Evolutionary conservation across 495 filamentous ascomycete genomes (phyloP).

Genomic region (Pyronema omphalodes): DNA sequence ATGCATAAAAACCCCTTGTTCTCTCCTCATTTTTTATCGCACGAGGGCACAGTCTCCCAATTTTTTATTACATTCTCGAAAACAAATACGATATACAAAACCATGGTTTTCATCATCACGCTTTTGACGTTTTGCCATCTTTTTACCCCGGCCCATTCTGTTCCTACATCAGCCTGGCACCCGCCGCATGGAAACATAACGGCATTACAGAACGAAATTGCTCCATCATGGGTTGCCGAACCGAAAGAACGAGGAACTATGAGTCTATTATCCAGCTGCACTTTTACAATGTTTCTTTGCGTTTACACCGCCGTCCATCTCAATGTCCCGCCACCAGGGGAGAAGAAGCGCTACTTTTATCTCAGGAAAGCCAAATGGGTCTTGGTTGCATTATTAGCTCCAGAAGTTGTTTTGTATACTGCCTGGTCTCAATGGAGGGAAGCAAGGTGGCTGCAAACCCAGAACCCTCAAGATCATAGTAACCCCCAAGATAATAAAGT

Average conservation of each 20-base stretch:
- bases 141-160: no score
- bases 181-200: not conserved
- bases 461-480: not conserved
- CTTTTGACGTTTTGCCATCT: no score
- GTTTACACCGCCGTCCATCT: conserved; percentile 12
- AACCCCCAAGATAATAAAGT: not conserved
- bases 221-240: conserved; percentile 7
- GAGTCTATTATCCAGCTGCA: conserved; percentile 12
- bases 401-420: conserved; percentile 1
- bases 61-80: no score
- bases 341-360: not conserved
- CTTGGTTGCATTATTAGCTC: conserved; percentile 4
- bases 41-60: no score
- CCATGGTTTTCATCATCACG: no score
- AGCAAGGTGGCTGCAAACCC: not conserved
- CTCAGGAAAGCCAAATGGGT: conserved; percentile 3
- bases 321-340: conserved; percentile 2
- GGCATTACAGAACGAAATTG: not conserved
- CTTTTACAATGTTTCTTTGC: conserved; percentile 17
- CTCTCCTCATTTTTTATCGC: no score
- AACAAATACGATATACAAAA: no score
- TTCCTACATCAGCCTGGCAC: not conserved
- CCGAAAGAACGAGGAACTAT: conserved; percentile 13
- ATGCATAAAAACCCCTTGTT: no score
- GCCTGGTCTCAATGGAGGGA: conserved; percentile 1